Evolutionary conservation across 805 yeast species (phyloP).

Genomic region (Zygotorulaspora florentina): DNA sequence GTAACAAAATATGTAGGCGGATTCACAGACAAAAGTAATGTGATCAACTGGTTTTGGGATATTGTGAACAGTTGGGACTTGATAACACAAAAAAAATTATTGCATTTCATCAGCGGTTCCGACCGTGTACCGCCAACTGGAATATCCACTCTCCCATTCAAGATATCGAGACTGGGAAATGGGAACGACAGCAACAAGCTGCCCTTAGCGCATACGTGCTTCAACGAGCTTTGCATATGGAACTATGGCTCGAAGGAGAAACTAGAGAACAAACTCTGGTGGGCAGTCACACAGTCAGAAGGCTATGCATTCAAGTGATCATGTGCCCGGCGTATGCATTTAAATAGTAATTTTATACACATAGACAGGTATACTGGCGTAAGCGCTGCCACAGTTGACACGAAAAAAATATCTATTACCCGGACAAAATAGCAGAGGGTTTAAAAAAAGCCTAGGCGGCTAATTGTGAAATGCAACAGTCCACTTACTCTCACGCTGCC

Average conservation of each 20-base stretch:
- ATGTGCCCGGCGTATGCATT: background rate
- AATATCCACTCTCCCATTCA: slow-evolving; percentile 65
- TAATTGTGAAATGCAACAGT: background rate
- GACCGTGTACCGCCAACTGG: slow-evolving; percentile 94
- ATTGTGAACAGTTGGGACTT: slow-evolving; percentile 40
- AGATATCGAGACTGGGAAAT: slow-evolving; percentile 51
- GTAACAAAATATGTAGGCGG: slow-evolving; percentile 76
- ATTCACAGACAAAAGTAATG: slow-evolving; percentile 35
- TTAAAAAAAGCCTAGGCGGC: background rate
- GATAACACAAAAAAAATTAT: slow-evolving; percentile 55
- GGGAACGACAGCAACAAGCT: slow-evolving; percentile 39
- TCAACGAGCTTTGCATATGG: slow-evolving; percentile 79
- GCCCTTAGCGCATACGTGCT: slow-evolving; percentile 92
- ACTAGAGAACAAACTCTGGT: slow-evolving; percentile 51
- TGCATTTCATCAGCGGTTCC: slow-evolving; percentile 83
- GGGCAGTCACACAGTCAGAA: slow-evolving; percentile 73
- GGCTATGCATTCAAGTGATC: slow-evolving; percentile 77
- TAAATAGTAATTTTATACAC: background rate
- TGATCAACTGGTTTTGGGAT: slow-evolving; percentile 86
- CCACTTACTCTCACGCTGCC: background rate
- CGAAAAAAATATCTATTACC: background rate
- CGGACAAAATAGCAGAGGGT: background rate
- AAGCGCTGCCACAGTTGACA: background rate
- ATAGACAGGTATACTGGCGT: background rate
- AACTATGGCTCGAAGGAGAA: slow-evolving; percentile 56